Percentiles rank a stretch among this genome's conserved stretches.
Conservation (phyloP, 75 land plant species). For the Gnetum montanum region DNA sequence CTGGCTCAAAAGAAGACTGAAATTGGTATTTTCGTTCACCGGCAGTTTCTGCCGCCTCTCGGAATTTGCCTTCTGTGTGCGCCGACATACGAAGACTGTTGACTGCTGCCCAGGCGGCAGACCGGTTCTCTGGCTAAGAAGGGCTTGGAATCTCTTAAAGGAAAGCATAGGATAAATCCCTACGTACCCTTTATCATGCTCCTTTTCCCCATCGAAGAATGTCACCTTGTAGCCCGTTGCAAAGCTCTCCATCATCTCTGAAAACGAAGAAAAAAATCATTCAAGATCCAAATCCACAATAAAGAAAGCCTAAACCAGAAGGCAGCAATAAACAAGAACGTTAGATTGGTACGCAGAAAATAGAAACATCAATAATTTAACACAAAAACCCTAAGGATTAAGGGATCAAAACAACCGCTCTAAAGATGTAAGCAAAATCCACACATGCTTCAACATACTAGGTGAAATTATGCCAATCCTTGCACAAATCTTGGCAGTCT, state of each 20-base stretch:
- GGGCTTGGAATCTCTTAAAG: constrained; percentile 49
- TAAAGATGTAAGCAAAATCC: no score
- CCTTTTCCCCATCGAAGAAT: constrained; percentile 74
- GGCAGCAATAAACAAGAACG: not conserved
- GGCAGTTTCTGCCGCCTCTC: constrained; percentile 40
- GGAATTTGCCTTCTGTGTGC: constrained; percentile 12
- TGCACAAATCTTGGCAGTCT: no score
- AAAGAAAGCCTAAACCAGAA: not conserved
- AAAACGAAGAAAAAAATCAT: not conserved
- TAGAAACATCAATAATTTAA: not conserved
- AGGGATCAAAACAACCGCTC: no score
- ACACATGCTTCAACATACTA: no score
- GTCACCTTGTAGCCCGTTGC: constrained; percentile 46
- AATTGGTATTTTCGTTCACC: constrained; percentile 51
- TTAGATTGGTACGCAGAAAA: not conserved
- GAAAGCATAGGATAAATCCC: constrained; percentile 36
- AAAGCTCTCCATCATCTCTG: constrained; percentile 16
- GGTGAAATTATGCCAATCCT: no score
- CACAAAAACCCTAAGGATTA: no score
- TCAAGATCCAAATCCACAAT: not conserved
- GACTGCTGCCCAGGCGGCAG: constrained; percentile 69
- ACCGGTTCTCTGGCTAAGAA: constrained; percentile 52
- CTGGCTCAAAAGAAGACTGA: constrained; percentile 48
- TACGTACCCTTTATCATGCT: constrained; percentile 52
- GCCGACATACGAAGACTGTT: constrained; percentile 34